Percentiles rank a stretch among this genome's conserved stretches.
Conservation (phyloP, 345 rosid species). For the Gossypium australe region DNA sequence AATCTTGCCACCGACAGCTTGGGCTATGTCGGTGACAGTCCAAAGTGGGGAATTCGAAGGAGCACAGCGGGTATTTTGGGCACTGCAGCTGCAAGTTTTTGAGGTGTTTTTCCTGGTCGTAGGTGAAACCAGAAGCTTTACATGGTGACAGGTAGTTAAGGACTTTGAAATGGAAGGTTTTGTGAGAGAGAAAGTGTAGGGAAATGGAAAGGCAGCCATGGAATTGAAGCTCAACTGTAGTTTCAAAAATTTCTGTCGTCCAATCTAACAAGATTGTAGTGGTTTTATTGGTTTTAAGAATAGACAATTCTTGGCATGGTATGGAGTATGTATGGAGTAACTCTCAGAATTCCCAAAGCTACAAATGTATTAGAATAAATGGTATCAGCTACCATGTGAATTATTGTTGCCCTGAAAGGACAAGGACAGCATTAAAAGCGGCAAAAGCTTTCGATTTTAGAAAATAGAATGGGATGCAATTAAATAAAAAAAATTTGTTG, state of each 20-base stretch:
- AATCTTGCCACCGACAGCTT: conserved; percentile 25
- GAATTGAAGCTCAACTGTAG: neutral
- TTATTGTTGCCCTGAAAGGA: neutral
- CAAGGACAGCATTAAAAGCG: neutral
- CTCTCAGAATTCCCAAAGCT: too few relatives aligned
- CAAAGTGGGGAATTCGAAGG: conserved; percentile 14
- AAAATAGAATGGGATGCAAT: neutral
- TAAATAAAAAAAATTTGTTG: too few relatives aligned
- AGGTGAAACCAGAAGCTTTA: neutral
- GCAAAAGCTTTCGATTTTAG: neutral
- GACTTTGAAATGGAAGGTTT: neutral
- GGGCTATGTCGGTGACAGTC: conserved; percentile 19
- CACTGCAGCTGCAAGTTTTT: neutral
- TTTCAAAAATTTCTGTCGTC: neutral
- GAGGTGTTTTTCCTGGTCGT: conserved; percentile 1
- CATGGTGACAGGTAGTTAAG: neutral
- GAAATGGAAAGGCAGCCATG: neutral
- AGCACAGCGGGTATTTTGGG: neutral
- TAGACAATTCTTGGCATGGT: neutral
- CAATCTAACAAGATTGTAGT: neutral
- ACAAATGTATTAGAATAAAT: neutral
- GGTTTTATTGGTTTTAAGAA: neutral
- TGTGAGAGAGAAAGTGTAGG: neutral
- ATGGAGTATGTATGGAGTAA: too few relatives aligned
- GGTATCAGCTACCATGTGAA: neutral